Conservation (phyloP, 1,284 basidiomycete species). For the Pisolithus thermaeus region DNA sequence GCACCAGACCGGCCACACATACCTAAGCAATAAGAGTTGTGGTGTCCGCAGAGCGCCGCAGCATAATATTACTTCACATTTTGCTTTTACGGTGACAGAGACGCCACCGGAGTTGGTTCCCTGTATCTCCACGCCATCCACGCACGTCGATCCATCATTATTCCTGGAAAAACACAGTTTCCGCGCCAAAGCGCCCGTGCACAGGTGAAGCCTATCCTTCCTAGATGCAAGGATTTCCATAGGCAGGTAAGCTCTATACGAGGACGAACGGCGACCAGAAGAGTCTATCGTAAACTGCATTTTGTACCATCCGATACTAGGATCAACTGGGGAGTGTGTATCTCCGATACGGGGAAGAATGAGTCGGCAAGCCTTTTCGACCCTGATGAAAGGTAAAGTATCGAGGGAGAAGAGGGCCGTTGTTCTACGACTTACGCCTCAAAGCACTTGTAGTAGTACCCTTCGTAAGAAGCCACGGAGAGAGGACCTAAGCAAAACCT, state of each 20-base stretch:
- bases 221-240: constrained; percentile 13
- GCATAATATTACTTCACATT: constrained; percentile 26
- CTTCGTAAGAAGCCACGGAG: too few relatives aligned
- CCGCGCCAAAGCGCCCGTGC: constrained; percentile 21
- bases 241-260: constrained; percentile 27
- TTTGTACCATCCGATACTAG: constrained; percentile 17
- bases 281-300: constrained; percentile 22
- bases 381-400: constrained; percentile 6
- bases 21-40: constrained; percentile 1
- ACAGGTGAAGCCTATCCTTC: constrained; percentile 20
- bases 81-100: constrained; percentile 9
- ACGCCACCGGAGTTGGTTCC: constrained; percentile 10
- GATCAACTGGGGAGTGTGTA: constrained; percentile 21
- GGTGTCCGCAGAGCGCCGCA: constrained; percentile 18
- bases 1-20: not conserved
- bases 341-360: constrained; percentile 22
- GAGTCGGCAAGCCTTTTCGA: constrained; percentile 11
- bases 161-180: constrained; percentile 8
- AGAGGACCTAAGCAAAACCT: too few relatives aligned
- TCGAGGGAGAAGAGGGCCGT: not conserved
- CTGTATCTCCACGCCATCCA: too few relatives aligned
- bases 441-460: too few relatives aligned
- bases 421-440: not conserved
- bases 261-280: constrained; percentile 18
- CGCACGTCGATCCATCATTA: not conserved